phyloP scores from a whole-genome alignment of 192 early-diverging fungal genomes.

The Gamsiella multidivaricata region DNA sequence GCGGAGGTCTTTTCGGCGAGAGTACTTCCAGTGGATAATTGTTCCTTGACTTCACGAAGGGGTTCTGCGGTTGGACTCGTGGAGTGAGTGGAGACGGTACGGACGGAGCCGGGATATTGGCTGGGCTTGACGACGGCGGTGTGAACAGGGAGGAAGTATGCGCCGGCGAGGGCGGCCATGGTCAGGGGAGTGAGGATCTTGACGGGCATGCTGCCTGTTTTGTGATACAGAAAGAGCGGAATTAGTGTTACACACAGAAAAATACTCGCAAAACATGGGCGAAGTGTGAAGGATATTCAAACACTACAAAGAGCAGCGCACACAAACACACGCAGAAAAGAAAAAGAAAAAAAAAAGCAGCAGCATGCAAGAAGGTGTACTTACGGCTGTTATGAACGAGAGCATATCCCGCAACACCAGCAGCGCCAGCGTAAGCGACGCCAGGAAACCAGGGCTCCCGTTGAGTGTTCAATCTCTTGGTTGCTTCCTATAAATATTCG shows the following conservation, averaged over 20 bases:
- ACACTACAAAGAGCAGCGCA: too few species aligned
- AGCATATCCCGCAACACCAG: slow-evolving; percentile 20
- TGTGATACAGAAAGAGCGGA: not conserved
- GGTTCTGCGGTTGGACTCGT: too few species aligned
- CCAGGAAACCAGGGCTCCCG: slow-evolving; percentile 37
- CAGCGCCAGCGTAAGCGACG: slow-evolving; percentile 34
- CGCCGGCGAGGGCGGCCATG: slow-evolving; percentile 18
- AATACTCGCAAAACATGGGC: too few species aligned
- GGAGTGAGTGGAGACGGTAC: not conserved
- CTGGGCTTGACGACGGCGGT: slow-evolving; percentile 4
- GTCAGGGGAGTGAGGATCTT: slow-evolving; percentile 40
- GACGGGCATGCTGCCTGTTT: slow-evolving; percentile 27
- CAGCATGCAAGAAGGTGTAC: not conserved
- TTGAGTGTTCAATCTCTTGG: slow-evolving; percentile 13
- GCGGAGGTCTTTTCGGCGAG: slow-evolving; percentile 20
- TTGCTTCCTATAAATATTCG: slow-evolving; percentile 13
- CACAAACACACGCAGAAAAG: too few species aligned
- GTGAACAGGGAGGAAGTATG: slow-evolving; percentile 42
- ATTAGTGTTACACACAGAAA: too few species aligned
- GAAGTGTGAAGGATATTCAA: too few species aligned
- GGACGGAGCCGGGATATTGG: not conserved
- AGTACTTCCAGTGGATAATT: not conserved
- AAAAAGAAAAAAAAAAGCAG: not conserved
- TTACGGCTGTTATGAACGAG: slow-evolving; percentile 37
- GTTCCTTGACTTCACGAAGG: too few species aligned